Conservation (phyloP, 2,329 filamentous ascomycete species). For the Dactylellina cionopaga region DNA sequence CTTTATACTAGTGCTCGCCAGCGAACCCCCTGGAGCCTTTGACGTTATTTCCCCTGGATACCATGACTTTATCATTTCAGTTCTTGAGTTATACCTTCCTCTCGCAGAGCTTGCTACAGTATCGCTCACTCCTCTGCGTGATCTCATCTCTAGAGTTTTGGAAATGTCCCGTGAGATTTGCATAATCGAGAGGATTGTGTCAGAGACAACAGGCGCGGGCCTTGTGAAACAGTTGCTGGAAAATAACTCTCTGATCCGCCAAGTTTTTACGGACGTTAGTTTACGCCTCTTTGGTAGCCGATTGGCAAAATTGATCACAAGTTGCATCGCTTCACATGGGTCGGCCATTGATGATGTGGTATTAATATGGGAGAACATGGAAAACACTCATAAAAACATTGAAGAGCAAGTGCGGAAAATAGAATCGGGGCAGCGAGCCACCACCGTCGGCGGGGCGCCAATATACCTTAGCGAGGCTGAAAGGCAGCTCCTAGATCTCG, state of each 20-base stretch:
- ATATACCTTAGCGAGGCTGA: background rate
- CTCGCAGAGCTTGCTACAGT: background rate
- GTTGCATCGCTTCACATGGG: slow-evolving; percentile 13
- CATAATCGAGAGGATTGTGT: slow-evolving; percentile 7
- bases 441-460: background rate
- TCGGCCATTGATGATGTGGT: background rate
- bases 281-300: background rate
- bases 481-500: background rate
- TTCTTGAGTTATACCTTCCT: slow-evolving; percentile 7
- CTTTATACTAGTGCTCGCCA: slow-evolving; percentile 1
- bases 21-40: background rate
- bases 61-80: background rate
- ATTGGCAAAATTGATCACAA: background rate
- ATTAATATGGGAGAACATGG: slow-evolving; percentile 1
- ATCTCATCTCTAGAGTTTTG: slow-evolving; percentile 1
- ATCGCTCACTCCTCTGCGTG: background rate
- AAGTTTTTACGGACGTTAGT: background rate
- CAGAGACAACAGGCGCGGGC: background rate
- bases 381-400: background rate
- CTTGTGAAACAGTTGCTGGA: background rate
- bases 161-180: slow-evolving; percentile 1
- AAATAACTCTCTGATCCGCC: background rate
- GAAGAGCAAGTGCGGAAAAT: background rate
- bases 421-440: background rate
- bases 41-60: slow-evolving; percentile 1